Conservation (phyloP, 176 grass and related monocot genomes). For the Tillandsia leiboldiana region DNA sequence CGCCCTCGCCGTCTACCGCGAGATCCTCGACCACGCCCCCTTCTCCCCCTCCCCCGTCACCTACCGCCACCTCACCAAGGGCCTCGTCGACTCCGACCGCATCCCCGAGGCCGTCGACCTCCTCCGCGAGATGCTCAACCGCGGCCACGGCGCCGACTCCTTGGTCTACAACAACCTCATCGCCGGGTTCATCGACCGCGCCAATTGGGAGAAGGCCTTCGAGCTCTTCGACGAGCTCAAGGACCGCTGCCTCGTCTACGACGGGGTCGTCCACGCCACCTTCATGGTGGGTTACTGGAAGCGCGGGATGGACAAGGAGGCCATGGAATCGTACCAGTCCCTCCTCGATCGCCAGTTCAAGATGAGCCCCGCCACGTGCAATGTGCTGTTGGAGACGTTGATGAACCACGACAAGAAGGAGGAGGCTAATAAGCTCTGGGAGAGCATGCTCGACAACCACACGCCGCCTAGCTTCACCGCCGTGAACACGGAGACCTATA, state of each 20-base stretch:
- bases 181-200: conserved; percentile 35
- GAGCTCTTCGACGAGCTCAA: conserved; percentile 52
- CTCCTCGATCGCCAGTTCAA: conserved; percentile 41
- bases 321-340: conserved; percentile 49
- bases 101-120: conserved; percentile 37
- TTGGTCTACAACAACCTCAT: conserved; percentile 55
- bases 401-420: conserved; percentile 35
- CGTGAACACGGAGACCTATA: conserved; percentile 45
- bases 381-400: conserved; percentile 37
- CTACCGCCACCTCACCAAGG: conserved; percentile 51
- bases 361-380: conserved; percentile 47
- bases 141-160: conserved; percentile 43
- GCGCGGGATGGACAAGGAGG: conserved; percentile 38
- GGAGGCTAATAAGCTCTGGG: conserved; percentile 37
- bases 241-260: conserved; percentile 50
- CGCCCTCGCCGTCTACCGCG: conserved; percentile 31
- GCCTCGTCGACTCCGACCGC: conserved; percentile 32
- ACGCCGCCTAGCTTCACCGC: conserved; percentile 38
- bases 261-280: conserved; percentile 41
- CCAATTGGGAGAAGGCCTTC: conserved; percentile 31
- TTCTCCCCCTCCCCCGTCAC: conserved; percentile 39
- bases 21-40: conserved; percentile 29
- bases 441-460: conserved; percentile 49
- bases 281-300: conserved; percentile 59
- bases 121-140: conserved; percentile 35